A percentile compares a stretch with the other conserved stretches of the same genome.
phyloP scores from a whole-genome alignment of 108 stramenopile species.

The Pseudonitzschia multiseries region DNA sequence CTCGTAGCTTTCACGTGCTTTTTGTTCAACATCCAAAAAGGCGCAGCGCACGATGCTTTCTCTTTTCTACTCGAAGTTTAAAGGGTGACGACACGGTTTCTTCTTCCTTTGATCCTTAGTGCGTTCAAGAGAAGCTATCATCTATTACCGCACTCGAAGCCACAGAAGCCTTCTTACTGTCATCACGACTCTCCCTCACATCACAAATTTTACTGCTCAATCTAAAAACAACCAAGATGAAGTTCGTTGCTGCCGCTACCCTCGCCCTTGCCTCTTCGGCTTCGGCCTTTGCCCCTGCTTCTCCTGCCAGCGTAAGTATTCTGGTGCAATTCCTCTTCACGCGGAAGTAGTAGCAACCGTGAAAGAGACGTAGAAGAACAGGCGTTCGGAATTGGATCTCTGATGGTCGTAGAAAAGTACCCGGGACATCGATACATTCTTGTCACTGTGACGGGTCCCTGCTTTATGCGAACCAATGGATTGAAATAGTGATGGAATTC shows the following conservation, averaged over 20 bases:
- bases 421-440: too few relatives aligned
- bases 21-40: constrained; percentile 6
- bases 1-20: constrained; percentile 7
- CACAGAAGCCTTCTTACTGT: not conserved
- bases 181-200: not conserved
- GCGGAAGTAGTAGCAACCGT: not conserved
- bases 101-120: not conserved
- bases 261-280: constrained; percentile 80
- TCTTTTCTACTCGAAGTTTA: constrained; percentile 9
- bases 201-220: constrained; percentile 8
- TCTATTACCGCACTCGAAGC: not conserved
- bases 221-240: constrained; percentile 42
- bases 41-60: not conserved
- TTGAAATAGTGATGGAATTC: too few relatives aligned
- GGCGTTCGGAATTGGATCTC: not conserved
- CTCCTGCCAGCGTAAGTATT: constrained; percentile 64
- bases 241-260: constrained; percentile 55
- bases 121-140: constrained; percentile 1
- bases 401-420: too few relatives aligned
- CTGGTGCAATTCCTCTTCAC: not conserved
- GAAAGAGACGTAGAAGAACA: not conserved
- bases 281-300: constrained; percentile 75
- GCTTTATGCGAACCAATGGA: too few relatives aligned
- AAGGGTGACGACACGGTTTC: constrained; percentile 7
- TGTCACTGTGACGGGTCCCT: too few relatives aligned